Percentiles rank a stretch among this genome's conserved stretches.
phyloP scores from a whole-genome alignment of 441 rosid species.

The Rhodomyrtus psidioides region DNA sequence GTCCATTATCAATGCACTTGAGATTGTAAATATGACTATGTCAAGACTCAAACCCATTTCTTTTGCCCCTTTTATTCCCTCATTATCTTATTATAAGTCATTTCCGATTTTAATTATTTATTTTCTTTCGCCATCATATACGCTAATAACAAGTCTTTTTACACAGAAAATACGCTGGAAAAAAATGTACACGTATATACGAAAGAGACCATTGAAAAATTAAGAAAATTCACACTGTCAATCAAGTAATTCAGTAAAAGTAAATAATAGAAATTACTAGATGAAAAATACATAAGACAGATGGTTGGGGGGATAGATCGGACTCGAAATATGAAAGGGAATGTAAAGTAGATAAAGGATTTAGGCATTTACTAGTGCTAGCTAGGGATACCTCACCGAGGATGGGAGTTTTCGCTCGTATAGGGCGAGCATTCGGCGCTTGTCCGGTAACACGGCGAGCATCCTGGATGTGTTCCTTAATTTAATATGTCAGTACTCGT shows the following conservation, averaged over 20 bases:
- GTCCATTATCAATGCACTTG: not conserved
- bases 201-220: not conserved
- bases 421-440: no score
- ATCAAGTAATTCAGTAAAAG: not conserved
- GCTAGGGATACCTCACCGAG: no score
- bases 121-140: not conserved
- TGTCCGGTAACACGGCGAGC: no score
- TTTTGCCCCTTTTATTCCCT: not conserved
- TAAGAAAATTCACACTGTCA: not conserved
- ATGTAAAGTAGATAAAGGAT: not conserved
- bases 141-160: not conserved
- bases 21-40: not conserved
- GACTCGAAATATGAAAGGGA: not conserved
- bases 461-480: no score
- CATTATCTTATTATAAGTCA: not conserved
- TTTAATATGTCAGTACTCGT: no score
- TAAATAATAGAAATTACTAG: not conserved
- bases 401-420: no score
- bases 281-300: not conserved
- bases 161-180: not conserved
- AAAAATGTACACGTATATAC: not conserved
- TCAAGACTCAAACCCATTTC: not conserved
- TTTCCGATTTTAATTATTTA: not conserved
- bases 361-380: not conserved
- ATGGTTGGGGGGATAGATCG: not conserved